Evolutionary conservation across 768 basidiomycete genomes (phyloP), one percentile per base, ranked within the genome.

Genomic region (Hericium alpestre): DNA sequence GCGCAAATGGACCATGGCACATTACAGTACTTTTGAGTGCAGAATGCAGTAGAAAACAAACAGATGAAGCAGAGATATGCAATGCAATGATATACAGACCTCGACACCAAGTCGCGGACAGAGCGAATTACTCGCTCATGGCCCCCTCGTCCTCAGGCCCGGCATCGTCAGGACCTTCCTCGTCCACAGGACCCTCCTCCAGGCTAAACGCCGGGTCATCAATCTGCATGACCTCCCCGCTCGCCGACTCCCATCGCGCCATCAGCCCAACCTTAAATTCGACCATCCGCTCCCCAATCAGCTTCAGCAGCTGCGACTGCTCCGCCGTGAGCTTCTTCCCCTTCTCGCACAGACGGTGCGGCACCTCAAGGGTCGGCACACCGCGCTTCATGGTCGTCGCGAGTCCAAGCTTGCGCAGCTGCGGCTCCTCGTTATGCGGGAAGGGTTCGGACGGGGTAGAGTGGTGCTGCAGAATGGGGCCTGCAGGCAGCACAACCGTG

Each of bases 341-440:
- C 69, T 88, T 73, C 63, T 84, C 81, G 71, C 95, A 98, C 52
- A 99, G 73, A 54, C 80, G 79, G 68, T 97, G 93, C n/a, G 90
- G 77, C 49, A 73, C 78, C 55, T 80, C 79, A 49, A 98, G 73
- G 7, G 86, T 88, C 4, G 95, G 94, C 0, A 96, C 88, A 55
- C 96, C 96, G 64, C 80, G 82, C 57, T 86, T 81, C 78, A 99
- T 80, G 32, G 76, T 80, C 16, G 94, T 98, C 53, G 82, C 76
- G 37, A 99, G 73, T 8, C 96, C 96, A 38, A 98, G 80, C 69
- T 90, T 90, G 56, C 96, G 84, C 54, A 99, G 77, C 67, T 98
- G 95, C 20, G 94, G 93, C 60, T 99, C 96, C 74, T 98, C 93
- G 65, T 93, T 93, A 70, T 97, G 93, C 39, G 96, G 93, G 71